A percentile compares a stretch with the other conserved stretches of the same genome.
Conservation (phyloP, 1,139 yeast genomes). For the Arxiozyma heterogenica region DNA sequence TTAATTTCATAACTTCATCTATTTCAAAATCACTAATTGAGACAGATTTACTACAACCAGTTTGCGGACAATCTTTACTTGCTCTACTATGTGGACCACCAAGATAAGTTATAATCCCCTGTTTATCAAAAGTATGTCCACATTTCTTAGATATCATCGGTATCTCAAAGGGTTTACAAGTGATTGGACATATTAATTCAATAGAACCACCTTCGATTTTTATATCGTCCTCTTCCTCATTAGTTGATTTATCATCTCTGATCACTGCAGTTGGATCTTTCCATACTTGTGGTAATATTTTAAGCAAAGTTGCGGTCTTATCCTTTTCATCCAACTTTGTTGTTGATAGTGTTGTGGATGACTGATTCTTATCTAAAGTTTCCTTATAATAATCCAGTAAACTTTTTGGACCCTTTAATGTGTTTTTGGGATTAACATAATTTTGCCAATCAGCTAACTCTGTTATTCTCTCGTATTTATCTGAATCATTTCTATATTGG, state of each 20-base stretch:
- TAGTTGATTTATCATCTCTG: constrained; percentile 15
- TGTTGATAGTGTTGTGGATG: neutral
- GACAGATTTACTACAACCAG: constrained; percentile 24
- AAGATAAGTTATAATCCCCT: constrained; percentile 32
- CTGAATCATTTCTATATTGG: constrained; percentile 9
- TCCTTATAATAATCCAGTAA: constrained; percentile 2
- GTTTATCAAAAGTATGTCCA: constrained; percentile 51
- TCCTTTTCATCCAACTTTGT: neutral
- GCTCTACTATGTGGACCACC: neutral
- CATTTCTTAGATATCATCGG: constrained; percentile 51
- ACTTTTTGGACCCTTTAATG: constrained; percentile 10
- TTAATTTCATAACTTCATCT: constrained; percentile 25
- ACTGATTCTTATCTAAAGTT: neutral
- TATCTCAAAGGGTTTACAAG: constrained; percentile 39
- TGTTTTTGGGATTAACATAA: constrained; percentile 5
- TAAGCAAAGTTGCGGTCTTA: constrained; percentile 7
- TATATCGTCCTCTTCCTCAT: constrained; percentile 40
- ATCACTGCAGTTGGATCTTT: constrained; percentile 24
- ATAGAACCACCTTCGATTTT: constrained; percentile 60
- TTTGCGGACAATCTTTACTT: constrained; percentile 26
- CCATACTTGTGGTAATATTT: constrained; percentile 19
- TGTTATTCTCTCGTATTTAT: constrained; percentile 5
- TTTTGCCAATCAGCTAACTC: constrained; percentile 15
- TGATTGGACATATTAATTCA: constrained; percentile 56
- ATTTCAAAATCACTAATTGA: constrained; percentile 18